Conservation (phyloP, 768 basidiomycete genomes). For the Pleurotus cornucopiae region DNA sequence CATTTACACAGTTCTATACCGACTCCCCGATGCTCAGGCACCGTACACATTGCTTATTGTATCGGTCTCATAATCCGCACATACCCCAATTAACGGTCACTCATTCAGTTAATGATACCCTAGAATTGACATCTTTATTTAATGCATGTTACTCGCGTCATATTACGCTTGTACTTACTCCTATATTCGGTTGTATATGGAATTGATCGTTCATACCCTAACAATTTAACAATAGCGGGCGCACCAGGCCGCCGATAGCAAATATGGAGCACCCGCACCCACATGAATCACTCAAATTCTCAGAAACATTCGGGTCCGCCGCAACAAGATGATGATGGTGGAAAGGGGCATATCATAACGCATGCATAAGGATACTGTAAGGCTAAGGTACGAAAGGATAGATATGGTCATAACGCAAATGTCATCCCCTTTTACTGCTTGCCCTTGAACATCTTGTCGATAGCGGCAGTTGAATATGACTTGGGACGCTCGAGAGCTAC, state of each 20-base stretch:
- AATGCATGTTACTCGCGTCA: background rate
- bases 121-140: background rate
- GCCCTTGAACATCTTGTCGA: constrained; percentile 72
- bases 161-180: too few species aligned
- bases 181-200: background rate
- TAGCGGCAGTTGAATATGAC: constrained; percentile 80
- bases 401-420: constrained; percentile 10
- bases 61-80: constrained; percentile 2
- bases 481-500: constrained; percentile 86
- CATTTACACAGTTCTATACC: background rate
- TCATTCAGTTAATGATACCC: constrained; percentile 7
- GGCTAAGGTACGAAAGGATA: background rate
- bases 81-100: constrained; percentile 7
- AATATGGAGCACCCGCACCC: too few species aligned
- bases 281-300: too few species aligned
- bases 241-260: too few species aligned
- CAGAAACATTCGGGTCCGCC: too few species aligned
- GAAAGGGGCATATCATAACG: too few species aligned
- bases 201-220: background rate
- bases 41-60: background rate
- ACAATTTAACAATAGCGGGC: background rate
- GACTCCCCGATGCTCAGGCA: background rate
- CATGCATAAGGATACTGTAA: too few species aligned
- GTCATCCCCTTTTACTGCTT: constrained; percentile 25
- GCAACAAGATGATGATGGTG: too few species aligned